Percentiles rank a stretch among this genome's conserved stretches.
These are phyloP conservation scores for Sporothrix globosa DNA, from an alignment of 2,329 filamentous ascomycete species.

Conservation along the genomic window DNA sequence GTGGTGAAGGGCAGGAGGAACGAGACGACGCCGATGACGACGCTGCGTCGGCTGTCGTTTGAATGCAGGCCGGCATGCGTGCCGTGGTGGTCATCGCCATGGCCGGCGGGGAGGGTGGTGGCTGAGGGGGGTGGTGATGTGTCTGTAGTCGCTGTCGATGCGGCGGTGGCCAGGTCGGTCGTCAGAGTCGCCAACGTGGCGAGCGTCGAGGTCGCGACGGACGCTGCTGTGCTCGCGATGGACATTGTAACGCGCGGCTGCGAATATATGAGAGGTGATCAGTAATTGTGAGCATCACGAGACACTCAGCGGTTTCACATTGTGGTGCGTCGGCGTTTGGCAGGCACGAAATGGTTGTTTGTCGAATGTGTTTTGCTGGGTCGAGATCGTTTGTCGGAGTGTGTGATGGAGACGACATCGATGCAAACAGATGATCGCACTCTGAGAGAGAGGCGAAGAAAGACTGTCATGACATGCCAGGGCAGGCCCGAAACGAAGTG, in stretches of 20 bases:
- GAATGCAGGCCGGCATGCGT: neutral
- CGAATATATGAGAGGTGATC: neutral
- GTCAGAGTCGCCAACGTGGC: slow-evolving; percentile 4
- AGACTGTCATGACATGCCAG: neutral
- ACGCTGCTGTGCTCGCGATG: neutral
- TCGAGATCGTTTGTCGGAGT: too few species aligned
- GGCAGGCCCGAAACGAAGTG: neutral
- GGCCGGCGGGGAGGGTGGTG: neutral
- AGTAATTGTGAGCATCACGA: slow-evolving; percentile 5
- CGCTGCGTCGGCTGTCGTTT: slow-evolving; percentile 36
- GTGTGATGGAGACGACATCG: too few species aligned
- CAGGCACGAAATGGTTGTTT: too few species aligned
- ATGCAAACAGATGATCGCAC: too few species aligned
- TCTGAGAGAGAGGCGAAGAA: too few species aligned
- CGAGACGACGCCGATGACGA: slow-evolving; percentile 39
- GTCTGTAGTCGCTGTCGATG: neutral
- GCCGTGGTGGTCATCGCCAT: neutral
- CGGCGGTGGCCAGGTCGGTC: neutral
- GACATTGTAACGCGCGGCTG: neutral
- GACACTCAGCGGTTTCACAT: neutral
- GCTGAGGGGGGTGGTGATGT: neutral
- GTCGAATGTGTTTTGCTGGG: too few species aligned
- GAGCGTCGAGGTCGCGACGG: neutral
- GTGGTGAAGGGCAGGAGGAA: slow-evolving; percentile 39
- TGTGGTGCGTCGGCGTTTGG: neutral